A percentile compares a stretch with the other conserved stretches of the same genome.
phyloP scores from a whole-genome alignment of 2,329 filamentous ascomycete species.

The Graphiopsis chlorocephala region DNA sequence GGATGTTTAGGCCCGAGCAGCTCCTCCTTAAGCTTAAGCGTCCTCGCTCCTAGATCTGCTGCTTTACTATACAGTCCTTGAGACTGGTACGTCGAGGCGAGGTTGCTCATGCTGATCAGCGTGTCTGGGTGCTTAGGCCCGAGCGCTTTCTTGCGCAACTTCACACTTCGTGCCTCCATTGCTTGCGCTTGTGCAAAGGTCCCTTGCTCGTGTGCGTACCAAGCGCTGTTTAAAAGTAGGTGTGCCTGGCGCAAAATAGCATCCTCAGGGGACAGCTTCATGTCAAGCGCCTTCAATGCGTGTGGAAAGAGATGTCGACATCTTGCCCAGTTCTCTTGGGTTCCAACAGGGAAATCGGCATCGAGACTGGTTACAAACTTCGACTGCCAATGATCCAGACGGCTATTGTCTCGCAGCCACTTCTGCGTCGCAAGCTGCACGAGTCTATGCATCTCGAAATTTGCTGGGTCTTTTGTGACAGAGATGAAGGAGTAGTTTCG shows the following conservation, averaged over 20 bases:
- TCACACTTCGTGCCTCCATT: not conserved
- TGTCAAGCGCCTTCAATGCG: not conserved
- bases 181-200: not conserved
- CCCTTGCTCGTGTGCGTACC: slow-evolving; percentile 12
- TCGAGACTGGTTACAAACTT: no score
- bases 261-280: not conserved
- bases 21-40: not conserved
- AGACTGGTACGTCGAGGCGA: slow-evolving; percentile 3
- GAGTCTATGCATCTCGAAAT: slow-evolving; percentile 45
- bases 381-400: no score
- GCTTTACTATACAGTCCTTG: slow-evolving; percentile 13
- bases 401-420: no score
- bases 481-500: slow-evolving; percentile 39
- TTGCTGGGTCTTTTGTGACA: slow-evolving; percentile 18
- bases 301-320: not conserved
- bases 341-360: no score
- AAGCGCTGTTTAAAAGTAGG: not conserved
- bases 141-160: slow-evolving; percentile 8
- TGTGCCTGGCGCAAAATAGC: not conserved
- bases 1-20: slow-evolving; percentile 17
- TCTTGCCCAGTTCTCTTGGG: not conserved
- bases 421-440: slow-evolving; percentile 40
- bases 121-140: slow-evolving; percentile 17
- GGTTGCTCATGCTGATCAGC: slow-evolving; percentile 11
- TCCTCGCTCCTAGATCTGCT: not conserved